Evolutionary conservation across 441 rosid species (phyloP).

Genomic region (Pelargonium cotyledonis): DNA sequence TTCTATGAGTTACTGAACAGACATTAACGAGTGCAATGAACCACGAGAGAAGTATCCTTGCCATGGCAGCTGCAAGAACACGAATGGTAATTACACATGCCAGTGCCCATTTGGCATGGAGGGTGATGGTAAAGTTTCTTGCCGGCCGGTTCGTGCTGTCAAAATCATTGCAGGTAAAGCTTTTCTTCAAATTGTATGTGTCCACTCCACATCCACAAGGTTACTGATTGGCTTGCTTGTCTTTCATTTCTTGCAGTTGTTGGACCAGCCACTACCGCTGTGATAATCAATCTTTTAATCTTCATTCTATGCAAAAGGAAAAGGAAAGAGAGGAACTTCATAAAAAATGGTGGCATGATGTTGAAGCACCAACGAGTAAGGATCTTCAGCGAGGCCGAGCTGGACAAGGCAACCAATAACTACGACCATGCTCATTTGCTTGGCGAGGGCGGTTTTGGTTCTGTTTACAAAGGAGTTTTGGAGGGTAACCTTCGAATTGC

Average conservation of each 20-base stretch:
- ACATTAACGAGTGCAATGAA: conserved; percentile 8
- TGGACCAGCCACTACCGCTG: conserved; percentile 12
- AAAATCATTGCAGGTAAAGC: conserved; percentile 7
- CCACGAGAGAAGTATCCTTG: not conserved
- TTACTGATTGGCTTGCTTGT: not conserved
- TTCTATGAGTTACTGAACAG: not conserved
- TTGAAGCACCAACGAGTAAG: conserved; percentile 25
- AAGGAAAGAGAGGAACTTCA: conserved; percentile 15
- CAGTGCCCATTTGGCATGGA: conserved; percentile 15
- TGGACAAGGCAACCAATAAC: conserved; percentile 21
- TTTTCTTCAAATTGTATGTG: too few species aligned
- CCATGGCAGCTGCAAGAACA: conserved; percentile 13
- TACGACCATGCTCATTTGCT: conserved; percentile 3
- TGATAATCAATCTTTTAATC: conserved; percentile 8
- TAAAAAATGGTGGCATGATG: conserved; percentile 16
- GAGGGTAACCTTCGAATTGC: not conserved
- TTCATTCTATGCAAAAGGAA: conserved; percentile 8
- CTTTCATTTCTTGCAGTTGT: conserved; percentile 1
- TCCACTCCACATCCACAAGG: too few species aligned
- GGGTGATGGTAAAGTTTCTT: conserved; percentile 18
- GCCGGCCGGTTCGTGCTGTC: not conserved
- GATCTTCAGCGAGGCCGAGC: conserved; percentile 20
- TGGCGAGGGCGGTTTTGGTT: conserved; percentile 29
- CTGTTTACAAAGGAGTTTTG: not conserved
- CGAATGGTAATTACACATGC: conserved; percentile 13